Conservation (phyloP, 768 basidiomycete species). For the Pisolithus orientalis region DNA sequence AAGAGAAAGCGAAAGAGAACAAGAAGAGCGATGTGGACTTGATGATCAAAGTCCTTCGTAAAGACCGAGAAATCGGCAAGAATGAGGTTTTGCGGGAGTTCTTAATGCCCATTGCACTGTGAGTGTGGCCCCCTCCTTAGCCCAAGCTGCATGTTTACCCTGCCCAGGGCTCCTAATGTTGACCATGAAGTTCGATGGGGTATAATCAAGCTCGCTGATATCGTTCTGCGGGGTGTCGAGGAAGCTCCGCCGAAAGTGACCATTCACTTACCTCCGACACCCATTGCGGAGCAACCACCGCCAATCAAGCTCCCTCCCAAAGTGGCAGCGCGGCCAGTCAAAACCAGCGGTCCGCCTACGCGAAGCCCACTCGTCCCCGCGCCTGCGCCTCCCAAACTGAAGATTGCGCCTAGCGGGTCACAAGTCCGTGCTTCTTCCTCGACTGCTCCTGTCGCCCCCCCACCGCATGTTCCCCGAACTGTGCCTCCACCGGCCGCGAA, state of each 20-base stretch:
- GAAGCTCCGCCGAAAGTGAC: conserved; percentile 85
- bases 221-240: conserved; percentile 75
- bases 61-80: conserved; percentile 81
- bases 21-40: conserved; percentile 80
- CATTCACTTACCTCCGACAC: conserved; percentile 73
- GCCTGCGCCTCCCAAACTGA: conserved; percentile 50
- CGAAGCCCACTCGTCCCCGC: conserved; percentile 24
- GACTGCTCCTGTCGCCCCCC: conserved; percentile 5
- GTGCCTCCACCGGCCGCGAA: conserved; percentile 21
- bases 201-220: conserved; percentile 84
- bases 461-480: conserved; percentile 3
- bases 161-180: conserved; percentile 56
- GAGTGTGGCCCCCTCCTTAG: conserved; percentile 22
- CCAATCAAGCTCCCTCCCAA: conserved; percentile 48
- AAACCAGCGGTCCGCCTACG: conserved; percentile 28
- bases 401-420: conserved; percentile 26
- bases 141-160: background rate
- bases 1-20: conserved; percentile 64
- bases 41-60: conserved; percentile 82
- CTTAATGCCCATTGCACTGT: conserved; percentile 80
- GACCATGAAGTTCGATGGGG: conserved; percentile 92
- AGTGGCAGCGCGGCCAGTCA: conserved; percentile 25
- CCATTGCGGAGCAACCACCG: conserved; percentile 56
- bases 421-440: conserved; percentile 15
- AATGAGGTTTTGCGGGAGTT: conserved; percentile 73